A percentile compares a stretch with the other conserved stretches of the same genome.
Evolutionary conservation across 1,284 basidiomycete genomes (phyloP).

Genomic region (Athelia sp.): DNA sequence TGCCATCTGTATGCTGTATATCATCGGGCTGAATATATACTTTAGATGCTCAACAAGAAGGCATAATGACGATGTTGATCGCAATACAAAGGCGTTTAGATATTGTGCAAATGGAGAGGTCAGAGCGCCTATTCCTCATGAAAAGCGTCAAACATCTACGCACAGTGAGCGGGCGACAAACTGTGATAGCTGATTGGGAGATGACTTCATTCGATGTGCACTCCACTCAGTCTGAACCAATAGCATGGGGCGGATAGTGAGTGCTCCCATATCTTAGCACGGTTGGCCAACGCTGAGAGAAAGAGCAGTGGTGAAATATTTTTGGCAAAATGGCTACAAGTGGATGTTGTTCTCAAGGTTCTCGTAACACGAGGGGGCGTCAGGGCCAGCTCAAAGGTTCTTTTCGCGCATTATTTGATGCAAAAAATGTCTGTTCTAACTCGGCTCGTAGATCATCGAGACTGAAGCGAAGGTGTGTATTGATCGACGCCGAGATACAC

Average conservation of each 20-base stretch:
- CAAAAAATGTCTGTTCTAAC: background rate
- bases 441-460: background rate
- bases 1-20: background rate
- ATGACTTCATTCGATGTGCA: background rate
- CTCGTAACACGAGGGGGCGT: background rate
- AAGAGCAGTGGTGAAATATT: background rate
- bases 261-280: background rate
- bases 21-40: background rate
- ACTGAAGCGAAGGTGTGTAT: background rate
- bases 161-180: background rate
- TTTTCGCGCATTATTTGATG: no score
- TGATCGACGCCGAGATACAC: background rate
- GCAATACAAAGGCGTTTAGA: background rate
- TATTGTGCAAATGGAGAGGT: background rate
- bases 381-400: background rate
- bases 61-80: background rate
- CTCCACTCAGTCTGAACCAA: background rate
- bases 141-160: background rate
- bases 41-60: background rate
- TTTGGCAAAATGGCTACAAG: background rate
- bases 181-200: background rate
- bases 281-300: background rate
- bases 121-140: background rate
- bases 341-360: background rate
- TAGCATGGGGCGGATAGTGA: background rate